Percentiles rank a stretch among this genome's conserved stretches.
These are phyloP conservation scores for Auricularia heimuer DNA, from an alignment of 768 basidiomycete species.

Conservation along the genomic window DNA sequence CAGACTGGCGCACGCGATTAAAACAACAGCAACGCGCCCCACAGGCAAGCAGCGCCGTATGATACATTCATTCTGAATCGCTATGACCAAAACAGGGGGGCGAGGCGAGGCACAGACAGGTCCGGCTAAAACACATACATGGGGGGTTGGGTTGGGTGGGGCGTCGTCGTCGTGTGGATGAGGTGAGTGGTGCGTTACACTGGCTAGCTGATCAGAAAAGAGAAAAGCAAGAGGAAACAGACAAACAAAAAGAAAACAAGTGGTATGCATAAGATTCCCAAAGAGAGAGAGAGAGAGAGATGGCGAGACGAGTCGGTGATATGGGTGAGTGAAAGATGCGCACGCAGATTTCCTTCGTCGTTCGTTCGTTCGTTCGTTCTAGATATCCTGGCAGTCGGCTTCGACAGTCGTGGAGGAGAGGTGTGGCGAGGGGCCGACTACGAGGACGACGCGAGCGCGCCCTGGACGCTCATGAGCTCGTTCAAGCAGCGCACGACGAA, in stretches of 20 bases:
- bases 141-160: neutral
- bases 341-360: too few relatives aligned
- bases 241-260: neutral
- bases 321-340: too few relatives aligned
- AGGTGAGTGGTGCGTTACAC: neutral
- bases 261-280: neutral
- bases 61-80: neutral
- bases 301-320: too few relatives aligned
- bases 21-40: neutral
- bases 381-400: neutral
- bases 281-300: neutral
- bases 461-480: conserved; percentile 41
- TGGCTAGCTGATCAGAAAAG: neutral
- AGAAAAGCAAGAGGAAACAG: too few relatives aligned
- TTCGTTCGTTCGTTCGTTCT: neutral
- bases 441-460: neutral
- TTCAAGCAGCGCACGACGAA: conserved; percentile 61
- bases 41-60: neutral
- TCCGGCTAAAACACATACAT: neutral
- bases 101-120: neutral
- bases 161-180: neutral
- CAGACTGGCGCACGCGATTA: neutral
- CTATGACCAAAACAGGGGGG: neutral
- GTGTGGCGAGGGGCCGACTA: neutral
- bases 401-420: neutral